Evolutionary conservation across 257 asterid species (phyloP), one percentile per base, ranked within the genome.

Genomic region (Orobanche coerulescens): DNA sequence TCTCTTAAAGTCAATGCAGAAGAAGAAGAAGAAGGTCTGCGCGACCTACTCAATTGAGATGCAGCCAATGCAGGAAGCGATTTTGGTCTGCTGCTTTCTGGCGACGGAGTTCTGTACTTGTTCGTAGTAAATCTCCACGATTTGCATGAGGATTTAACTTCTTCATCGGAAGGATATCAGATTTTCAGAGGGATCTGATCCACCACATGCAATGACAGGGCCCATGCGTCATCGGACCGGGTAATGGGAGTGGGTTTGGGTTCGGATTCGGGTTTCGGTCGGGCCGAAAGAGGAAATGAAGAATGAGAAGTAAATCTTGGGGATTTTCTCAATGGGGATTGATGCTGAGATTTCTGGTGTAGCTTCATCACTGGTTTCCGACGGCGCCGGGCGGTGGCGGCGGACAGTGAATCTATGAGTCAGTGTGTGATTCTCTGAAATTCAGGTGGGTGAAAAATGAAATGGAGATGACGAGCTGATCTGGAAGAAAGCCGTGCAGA

Each of bases 111-210:
- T 44, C n/a, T 71, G 73, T 51, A 73, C 48, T 67, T 73, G 51
- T 76, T 75, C 1, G 73, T 13, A 22, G 77, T 77, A 16, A 48
- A 61, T 48, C 87, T 69, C 5, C 69, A 13, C 36, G 89, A 82
- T 80, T 87, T 76, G 44, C 84, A 69, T 2, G 28, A 0, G 24
- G 72, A 36, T 2, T 33, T 33, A 3, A 1, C 54, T 18, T 55
- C 24, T 23, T 60, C 69, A 1, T 15, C 34, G 36, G 13, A 59
- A 13, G 77, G 74, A 16, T 43, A 39, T 63, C 26, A 59, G 61
- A 72, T 60, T 19, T 62, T 34, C 34, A 75, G 39, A 0, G 87
- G 85, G 0, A 9, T 58, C 18, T 73, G 72, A 16, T 70, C 73
- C 55, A 28, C 31, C 6, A 55, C 84, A 55, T 78, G 81, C 70